Percentiles rank a stretch among this genome's conserved stretches.
Evolutionary conservation across 148 eudicot genomes (phyloP).

Genomic region (Heliosperma pusillum): DNA sequence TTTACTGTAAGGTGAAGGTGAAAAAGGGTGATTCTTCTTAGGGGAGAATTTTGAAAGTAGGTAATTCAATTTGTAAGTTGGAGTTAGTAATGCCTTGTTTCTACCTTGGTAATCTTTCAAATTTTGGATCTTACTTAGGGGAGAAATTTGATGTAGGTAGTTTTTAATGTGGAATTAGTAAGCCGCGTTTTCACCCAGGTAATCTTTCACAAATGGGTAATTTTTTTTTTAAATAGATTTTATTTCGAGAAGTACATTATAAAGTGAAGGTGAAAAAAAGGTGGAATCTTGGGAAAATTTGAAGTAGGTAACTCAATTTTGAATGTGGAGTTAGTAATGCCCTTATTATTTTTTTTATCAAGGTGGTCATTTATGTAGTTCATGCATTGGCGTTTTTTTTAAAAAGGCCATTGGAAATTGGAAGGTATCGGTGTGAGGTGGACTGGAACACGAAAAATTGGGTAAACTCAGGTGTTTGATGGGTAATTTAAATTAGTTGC

Average conservation of each 20-base stretch:
- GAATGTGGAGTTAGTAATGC: neutral
- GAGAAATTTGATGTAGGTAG: neutral
- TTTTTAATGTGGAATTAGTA: neutral
- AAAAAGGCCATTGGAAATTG: too few species aligned
- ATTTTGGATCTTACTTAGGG: neutral
- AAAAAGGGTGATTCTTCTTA: too few species aligned
- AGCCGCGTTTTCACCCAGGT: neutral
- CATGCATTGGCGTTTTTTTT: too few species aligned
- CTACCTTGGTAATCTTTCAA: slow-evolving; percentile 48
- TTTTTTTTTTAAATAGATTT: too few species aligned
- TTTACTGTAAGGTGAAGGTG: neutral
- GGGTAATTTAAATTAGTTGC: too few species aligned
- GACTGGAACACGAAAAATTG: too few species aligned
- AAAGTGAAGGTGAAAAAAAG: neutral
- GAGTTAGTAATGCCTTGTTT: slow-evolving; percentile 39
- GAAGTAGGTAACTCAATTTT: neutral
- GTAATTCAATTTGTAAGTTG: neutral
- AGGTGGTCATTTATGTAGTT: too few species aligned
- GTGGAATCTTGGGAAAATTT: neutral
- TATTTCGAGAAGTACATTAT: neutral
- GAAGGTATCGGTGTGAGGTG: too few species aligned
- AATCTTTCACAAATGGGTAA: neutral
- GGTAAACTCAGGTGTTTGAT: too few species aligned
- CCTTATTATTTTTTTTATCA: too few species aligned
- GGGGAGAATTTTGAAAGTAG: too few species aligned